Evolutionary conservation across 1,139 yeast genomes (phyloP), one percentile per base, ranked within the genome.

Genomic region (Blastobotrys apis): DNA sequence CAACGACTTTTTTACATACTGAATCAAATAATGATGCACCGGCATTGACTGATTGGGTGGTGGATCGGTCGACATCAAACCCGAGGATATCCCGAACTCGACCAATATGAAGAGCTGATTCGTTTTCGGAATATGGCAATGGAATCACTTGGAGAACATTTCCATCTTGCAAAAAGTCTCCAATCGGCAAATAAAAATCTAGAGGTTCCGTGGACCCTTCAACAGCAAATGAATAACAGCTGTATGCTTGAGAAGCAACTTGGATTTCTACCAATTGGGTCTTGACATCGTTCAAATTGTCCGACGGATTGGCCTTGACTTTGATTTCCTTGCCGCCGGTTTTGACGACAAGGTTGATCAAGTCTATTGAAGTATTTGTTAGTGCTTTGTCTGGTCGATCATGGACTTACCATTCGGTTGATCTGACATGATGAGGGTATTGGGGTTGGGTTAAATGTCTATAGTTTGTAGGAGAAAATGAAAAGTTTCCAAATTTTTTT

Each of bases 231-330:
- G 73, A 66, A 59, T 78, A 86, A 56, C 78, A 75, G 31, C 94
- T 81, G 56, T 75, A 72, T 47, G 64, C 63, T 49, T 78, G 81
- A 54, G 74, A 73, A 35, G 81, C 74, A 25, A 71, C 69, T 12
- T 82, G 78, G 29, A 78, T 63, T 22, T 78, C 68, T 25, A 74
- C 67, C 45, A 86, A 66, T 20, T 82, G 73, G 58, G 78, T 80
- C 53, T 69, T 74, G 46, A 85, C 71, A 49, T 82, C 87, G 42
- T 73, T 68, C 47, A 84, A 58, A 23, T 79, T 65, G 53, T 80
- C 86, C 21, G 47, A 38, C 13, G 35, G 42, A 26, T 44, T 39
- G 33, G 55, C 43, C 54, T 56, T 23, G 21, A 45, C 48, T 33
- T 41, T 41, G 25, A 45, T 40, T 22, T 45, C 45, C 21, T 30